Percentiles rank a stretch among this genome's conserved stretches.
Conservation (phyloP, 176 grass and related monocot species). For the Oryza meyeriana region DNA sequence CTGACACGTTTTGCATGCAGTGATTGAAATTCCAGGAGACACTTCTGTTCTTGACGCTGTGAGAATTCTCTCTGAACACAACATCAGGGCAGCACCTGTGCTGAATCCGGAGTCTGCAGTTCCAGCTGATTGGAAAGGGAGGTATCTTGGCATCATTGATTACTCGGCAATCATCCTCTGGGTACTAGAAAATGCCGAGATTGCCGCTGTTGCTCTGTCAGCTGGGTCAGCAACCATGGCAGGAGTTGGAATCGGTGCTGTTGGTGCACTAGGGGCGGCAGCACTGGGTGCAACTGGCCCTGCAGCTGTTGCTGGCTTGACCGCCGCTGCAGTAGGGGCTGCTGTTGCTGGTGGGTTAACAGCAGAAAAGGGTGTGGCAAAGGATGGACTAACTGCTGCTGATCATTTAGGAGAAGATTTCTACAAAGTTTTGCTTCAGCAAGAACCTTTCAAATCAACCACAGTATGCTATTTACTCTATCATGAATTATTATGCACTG, state of each 20-base stretch:
- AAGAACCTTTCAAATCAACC: constrained; percentile 84
- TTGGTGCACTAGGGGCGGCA: constrained; percentile 47
- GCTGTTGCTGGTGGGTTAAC: constrained; percentile 52
- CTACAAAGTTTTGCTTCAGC: constrained; percentile 60
- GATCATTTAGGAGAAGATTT: constrained; percentile 65
- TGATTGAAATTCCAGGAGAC: constrained; percentile 82
- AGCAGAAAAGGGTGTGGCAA: constrained; percentile 52
- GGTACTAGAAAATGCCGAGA: constrained; percentile 80
- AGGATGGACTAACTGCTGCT: constrained; percentile 56
- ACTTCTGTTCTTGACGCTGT: constrained; percentile 69
- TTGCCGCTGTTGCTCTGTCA: constrained; percentile 50
- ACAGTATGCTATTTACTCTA: constrained; percentile 41
- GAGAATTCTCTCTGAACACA: constrained; percentile 65
- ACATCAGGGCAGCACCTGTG: constrained; percentile 83
- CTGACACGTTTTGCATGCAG: constrained; percentile 27
- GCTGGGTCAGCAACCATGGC: constrained; percentile 52
- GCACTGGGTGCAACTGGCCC: constrained; percentile 50
- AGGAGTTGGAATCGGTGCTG: constrained; percentile 47
- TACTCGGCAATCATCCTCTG: constrained; percentile 78
- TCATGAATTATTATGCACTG: neutral
- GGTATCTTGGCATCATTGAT: constrained; percentile 80
- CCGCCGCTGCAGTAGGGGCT: constrained; percentile 52
- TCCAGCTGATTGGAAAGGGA: constrained; percentile 55
- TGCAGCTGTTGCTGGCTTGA: constrained; percentile 51
- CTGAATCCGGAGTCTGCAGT: constrained; percentile 46